These are phyloP conservation scores for Porphyra umbilicalis DNA, from an alignment of 31 red algal species.

Conservation along the genomic window DNA sequence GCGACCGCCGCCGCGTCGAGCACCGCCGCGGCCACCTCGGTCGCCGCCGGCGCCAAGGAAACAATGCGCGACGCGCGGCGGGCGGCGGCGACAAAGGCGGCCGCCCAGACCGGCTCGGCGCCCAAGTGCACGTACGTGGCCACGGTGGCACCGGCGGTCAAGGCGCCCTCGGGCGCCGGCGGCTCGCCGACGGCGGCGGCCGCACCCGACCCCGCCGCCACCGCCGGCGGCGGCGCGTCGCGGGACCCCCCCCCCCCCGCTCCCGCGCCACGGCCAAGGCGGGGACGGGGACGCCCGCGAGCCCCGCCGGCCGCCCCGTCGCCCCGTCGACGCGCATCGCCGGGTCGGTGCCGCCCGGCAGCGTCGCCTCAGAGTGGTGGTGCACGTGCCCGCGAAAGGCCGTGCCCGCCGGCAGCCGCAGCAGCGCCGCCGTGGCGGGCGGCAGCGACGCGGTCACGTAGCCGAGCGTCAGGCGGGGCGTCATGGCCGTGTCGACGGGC, in stretches of 20 bases:
- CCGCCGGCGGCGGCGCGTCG: neutral
- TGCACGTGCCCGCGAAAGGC: neutral
- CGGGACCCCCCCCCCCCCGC: neutral
- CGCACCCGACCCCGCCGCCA: too few species aligned
- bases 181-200: neutral
- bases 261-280: neutral
- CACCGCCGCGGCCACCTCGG: neutral
- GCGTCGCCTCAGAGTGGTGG: neutral
- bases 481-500: neutral
- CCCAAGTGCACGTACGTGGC: neutral
- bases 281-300: neutral
- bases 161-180: neutral
- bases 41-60: neutral
- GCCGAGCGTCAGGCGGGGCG: neutral
- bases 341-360: neutral
- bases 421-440: neutral
- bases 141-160: neutral
- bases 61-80: neutral
- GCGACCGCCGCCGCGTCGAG: neutral
- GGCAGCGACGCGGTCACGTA: neutral
- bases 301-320: neutral
- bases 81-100: neutral
- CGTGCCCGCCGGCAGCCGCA: neutral
- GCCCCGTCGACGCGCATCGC: neutral
- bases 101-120: neutral